These are phyloP conservation scores for Leccinum broughii DNA, from an alignment of 768 basidiomycete species.

Conservation along the genomic window DNA sequence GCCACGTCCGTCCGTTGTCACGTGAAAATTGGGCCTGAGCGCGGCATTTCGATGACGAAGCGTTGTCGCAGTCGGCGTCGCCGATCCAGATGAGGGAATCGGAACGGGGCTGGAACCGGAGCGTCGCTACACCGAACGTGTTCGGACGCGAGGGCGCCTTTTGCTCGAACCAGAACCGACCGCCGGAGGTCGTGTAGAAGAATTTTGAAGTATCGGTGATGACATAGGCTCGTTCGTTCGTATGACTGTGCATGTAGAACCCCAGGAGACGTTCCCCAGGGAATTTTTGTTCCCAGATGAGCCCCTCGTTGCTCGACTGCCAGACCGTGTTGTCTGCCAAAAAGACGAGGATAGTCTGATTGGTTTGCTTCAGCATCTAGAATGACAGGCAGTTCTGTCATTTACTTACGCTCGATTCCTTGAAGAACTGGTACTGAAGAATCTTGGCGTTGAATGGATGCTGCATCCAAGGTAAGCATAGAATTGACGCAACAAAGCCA, in stretches of 20 bases:
- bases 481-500: neutral
- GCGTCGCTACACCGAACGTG: slow-evolving; percentile 66
- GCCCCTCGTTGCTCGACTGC: slow-evolving; percentile 96
- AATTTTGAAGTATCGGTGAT: slow-evolving; percentile 66
- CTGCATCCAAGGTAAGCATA: slow-evolving; percentile 38
- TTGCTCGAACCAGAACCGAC: slow-evolving; percentile 59
- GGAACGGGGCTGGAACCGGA: slow-evolving; percentile 86
- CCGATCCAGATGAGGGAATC: slow-evolving; percentile 93
- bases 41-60: slow-evolving; percentile 53
- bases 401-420: slow-evolving; percentile 60
- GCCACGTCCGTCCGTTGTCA: slow-evolving; percentile 80
- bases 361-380: slow-evolving; percentile 3
- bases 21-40: slow-evolving; percentile 73
- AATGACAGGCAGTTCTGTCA: neutral
- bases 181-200: slow-evolving; percentile 84
- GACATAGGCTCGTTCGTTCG: slow-evolving; percentile 83
- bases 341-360: slow-evolving; percentile 79
- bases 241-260: slow-evolving; percentile 84
- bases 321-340: slow-evolving; percentile 77
- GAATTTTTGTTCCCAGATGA: slow-evolving; percentile 75
- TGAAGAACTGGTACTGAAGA: slow-evolving; percentile 83
- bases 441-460: slow-evolving; percentile 66
- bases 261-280: slow-evolving; percentile 68
- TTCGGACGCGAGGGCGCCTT: slow-evolving; percentile 74
- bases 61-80: slow-evolving; percentile 58